Evolutionary conservation across 371 early-diverging fungal species (phyloP), one percentile per base, ranked within the genome.

Genomic region (Mortierella sp.): DNA sequence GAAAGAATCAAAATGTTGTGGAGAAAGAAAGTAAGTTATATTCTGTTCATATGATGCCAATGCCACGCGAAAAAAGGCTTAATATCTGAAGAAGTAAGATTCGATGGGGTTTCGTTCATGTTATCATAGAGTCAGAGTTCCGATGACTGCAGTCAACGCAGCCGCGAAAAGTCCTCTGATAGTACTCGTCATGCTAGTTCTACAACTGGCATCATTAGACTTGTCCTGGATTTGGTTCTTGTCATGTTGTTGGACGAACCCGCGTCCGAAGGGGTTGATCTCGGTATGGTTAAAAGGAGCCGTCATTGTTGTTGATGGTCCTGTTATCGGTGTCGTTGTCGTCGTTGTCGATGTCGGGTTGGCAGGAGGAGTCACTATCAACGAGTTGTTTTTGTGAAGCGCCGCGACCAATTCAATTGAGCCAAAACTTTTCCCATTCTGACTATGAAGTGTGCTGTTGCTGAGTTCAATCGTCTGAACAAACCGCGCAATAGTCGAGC

Each of bases 391-490:
- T 19, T 42, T 68, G 42, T 68, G 68, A 42, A 68, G 68, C 1
- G 44, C 38, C 10, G 68, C 21, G 24, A 68, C 44, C 24, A 68
- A 24, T 2, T 24, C 42, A 21, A 21, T 8, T 10, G 68, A 68
- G 24, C 44, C 24, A 24, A 42, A 8, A 8, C n/a, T 21, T 42
- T 68, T 24, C 68, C 68, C 38, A 38, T 5, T 24, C 44, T 42
- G 42, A 9, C 38, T 50, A 16, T 31, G 47, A 34, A 72, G 2
- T 10, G 54, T 9, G 34, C 50, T 48, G 9, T 68, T 65, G 70
- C 70, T 76, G 16, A 48, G 11, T 50, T 76, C 76, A n/a, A 76
- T 42, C 21, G 76, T 50, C 16, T 60, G 60, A 8, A 48, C 19
- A n/a, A 76, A 68, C n/a, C 45, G 31, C 16, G 54, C 9, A n/a